Base-by-base conservation (phyloP, 129 eudicot genomes). In the Deinandra increscens region DNA sequence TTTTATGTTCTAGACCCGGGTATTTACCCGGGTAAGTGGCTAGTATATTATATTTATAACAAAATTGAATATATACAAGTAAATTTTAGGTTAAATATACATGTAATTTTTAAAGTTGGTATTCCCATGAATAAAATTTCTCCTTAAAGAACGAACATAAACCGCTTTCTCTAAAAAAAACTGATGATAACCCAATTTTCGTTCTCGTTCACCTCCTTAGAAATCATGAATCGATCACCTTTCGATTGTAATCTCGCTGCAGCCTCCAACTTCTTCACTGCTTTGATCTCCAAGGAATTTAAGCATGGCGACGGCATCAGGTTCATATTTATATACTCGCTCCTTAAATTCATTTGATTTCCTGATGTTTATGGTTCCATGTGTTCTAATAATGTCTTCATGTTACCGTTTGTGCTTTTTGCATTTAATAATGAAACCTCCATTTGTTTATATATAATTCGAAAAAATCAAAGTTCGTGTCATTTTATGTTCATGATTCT, bases 301-400 rank as follows among this genome's bases (percentile, higher is more conserved):
- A 5, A 26, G 26, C 72, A 74, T 74, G 78, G 78, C 72, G 38
- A 64, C 66, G 0, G 69, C 78, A 74, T 74, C 64, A 46, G 77
- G 69, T 72, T 29, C 62, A 26, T 38, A 29, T 42, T 59, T 29
- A 15, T 12, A 5, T 51, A 31, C 13, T 10, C 8, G 10, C 3
- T 43, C 9, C 60, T 12, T 6, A 45, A 3, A 14, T 45, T 12
- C 14, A 7, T 18, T 72, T 69, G 13, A 36, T 44, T 48, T 59
- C 48, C 14, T 22, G 36, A 58, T 75, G 9, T 19, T 13, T 36
- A 11, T 11, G 15, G 8, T 34, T 7, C 29, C 18, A 42, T 68
- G 23, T 46, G 29, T 42, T 45, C 22, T 10, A 8, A 49, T 45
- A 15, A 33, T 51, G 44, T 18, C 39, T 9, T 11, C 5, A 36